These are phyloP conservation scores for Saccharomycopsis capsularis DNA, from an alignment of 805 yeast genomes.

Conservation along the genomic window DNA sequence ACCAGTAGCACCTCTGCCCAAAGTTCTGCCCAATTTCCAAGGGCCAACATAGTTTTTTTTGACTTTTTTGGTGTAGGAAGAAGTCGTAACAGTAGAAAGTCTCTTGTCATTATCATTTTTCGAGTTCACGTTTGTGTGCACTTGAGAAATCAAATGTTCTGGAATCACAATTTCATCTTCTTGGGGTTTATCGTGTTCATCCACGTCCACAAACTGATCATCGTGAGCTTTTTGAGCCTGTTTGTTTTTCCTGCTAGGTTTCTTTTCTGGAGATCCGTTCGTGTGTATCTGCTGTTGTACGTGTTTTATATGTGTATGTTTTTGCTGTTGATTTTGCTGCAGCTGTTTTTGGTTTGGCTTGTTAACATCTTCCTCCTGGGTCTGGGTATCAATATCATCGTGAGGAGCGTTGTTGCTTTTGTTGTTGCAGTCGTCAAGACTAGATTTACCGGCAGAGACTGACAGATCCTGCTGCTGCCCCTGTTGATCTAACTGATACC, in stretches of 20 bases:
- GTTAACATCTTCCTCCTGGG: background rate
- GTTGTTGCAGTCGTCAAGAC: no score
- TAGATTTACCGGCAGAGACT: no score
- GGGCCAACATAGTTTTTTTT: conserved; percentile 56
- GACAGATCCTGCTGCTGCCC: no score
- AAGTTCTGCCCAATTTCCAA: conserved; percentile 91
- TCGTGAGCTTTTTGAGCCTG: background rate
- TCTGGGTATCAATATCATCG: no score
- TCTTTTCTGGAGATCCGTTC: conserved; percentile 1
- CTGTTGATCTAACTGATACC: no score
- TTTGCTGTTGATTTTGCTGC: conserved; percentile 3
- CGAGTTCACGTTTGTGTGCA: conserved; percentile 8
- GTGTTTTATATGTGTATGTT: background rate
- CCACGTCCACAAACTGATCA: background rate
- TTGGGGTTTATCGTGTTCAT: background rate
- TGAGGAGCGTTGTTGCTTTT: no score
- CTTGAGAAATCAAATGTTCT: conserved; percentile 17
- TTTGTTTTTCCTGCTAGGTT: background rate
- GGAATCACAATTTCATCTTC: conserved; percentile 19
- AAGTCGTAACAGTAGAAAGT: conserved; percentile 17
- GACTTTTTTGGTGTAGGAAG: conserved; percentile 20
- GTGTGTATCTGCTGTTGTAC: conserved; percentile 4
- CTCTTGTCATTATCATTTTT: conserved; percentile 10
- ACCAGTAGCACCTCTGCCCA: conserved; percentile 96
- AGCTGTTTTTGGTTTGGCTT: conserved; percentile 2